Percentiles rank a stretch among this genome's conserved stretches.
Conservation (phyloP, 2,329 filamentous ascomycete genomes). For the Ophiostoma pallidulum region DNA sequence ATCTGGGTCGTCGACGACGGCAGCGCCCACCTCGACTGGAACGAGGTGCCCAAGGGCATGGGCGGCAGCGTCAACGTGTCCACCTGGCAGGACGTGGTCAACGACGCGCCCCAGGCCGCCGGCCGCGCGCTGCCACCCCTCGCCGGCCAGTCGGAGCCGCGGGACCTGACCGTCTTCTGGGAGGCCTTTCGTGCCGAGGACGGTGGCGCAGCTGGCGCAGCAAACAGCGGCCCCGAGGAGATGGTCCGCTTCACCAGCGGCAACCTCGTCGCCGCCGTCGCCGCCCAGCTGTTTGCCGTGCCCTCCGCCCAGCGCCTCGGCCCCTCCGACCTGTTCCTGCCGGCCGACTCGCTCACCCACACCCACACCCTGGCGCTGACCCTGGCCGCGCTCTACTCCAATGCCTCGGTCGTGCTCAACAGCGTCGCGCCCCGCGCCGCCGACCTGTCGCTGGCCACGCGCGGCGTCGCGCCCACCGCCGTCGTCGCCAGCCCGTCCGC, state of each 20-base stretch:
- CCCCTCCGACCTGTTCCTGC: constrained; percentile 70
- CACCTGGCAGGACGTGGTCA: constrained; percentile 88
- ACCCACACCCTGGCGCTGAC: constrained; percentile 73
- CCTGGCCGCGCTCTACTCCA: constrained; percentile 72
- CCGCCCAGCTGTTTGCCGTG: constrained; percentile 65
- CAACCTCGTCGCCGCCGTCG: constrained; percentile 82
- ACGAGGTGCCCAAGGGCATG: constrained; percentile 69
- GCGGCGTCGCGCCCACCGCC: constrained; percentile 70
- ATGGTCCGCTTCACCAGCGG: constrained; percentile 73
- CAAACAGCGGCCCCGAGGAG: constrained; percentile 49
- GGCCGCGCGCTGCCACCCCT: constrained; percentile 55
- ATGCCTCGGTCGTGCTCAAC: constrained; percentile 78
- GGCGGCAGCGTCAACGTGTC: constrained; percentile 67
- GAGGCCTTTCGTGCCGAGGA: constrained; percentile 23
- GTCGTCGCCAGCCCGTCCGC: constrained; percentile 69
- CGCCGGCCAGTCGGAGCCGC: constrained; percentile 43
- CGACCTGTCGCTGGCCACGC: constrained; percentile 63
- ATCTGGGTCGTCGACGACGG: constrained; percentile 91
- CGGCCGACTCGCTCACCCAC: constrained; percentile 70
- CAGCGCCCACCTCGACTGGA: constrained; percentile 92
- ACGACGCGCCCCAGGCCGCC: constrained; percentile 52
- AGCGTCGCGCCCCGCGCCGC: constrained; percentile 69
- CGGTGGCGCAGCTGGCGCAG: constrained; percentile 20
- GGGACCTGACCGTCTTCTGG: constrained; percentile 60
- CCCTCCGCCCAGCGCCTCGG: constrained; percentile 65